Conservation (phyloP, 129 eudicot species). For the Scalesia atractyloides region DNA sequence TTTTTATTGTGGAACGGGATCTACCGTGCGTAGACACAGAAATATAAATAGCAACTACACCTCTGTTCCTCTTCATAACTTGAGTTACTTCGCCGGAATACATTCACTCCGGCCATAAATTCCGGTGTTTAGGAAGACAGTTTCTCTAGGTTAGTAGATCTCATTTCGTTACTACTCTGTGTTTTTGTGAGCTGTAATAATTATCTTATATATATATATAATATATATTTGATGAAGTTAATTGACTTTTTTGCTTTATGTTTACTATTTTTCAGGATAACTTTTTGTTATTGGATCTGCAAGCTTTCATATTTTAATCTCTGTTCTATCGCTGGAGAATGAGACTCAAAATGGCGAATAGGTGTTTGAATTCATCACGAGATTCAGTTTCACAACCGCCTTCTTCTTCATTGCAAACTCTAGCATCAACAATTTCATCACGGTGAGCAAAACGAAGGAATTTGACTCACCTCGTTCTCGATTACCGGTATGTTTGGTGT, state of each 20-base stretch:
- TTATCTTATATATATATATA: slow-evolving; percentile 8
- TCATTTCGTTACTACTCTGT: neutral
- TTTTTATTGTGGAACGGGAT: slow-evolving; percentile 1
- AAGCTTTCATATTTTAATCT: slow-evolving; percentile 21
- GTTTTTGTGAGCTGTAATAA: slow-evolving; percentile 37
- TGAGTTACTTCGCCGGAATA: slow-evolving; percentile 30
- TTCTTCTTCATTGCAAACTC: slow-evolving; percentile 47
- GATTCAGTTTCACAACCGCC: slow-evolving; percentile 34
- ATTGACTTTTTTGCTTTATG: slow-evolving; percentile 37
- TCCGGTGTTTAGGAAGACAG: slow-evolving; percentile 10
- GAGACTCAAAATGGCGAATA: slow-evolving; percentile 42
- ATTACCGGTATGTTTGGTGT: slow-evolving; percentile 31
- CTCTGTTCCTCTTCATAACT: slow-evolving; percentile 19
- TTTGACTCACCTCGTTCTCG: slow-evolving; percentile 37
- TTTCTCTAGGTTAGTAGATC: slow-evolving; percentile 18
- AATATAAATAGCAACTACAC: slow-evolving; percentile 32
- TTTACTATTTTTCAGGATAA: slow-evolving; percentile 32
- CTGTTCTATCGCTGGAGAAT: slow-evolving; percentile 20
- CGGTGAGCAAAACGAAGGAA: slow-evolving; percentile 41
- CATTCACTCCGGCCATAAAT: slow-evolving; percentile 15
- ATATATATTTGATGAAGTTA: neutral
- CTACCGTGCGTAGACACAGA: slow-evolving; percentile 11
- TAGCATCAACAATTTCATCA: slow-evolving; percentile 47
- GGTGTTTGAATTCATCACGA: slow-evolving; percentile 42
- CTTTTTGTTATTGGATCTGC: slow-evolving; percentile 30